phyloP scores from a whole-genome alignment of 2,329 filamentous ascomycete species.

The Phialocephala sp. region DNA sequence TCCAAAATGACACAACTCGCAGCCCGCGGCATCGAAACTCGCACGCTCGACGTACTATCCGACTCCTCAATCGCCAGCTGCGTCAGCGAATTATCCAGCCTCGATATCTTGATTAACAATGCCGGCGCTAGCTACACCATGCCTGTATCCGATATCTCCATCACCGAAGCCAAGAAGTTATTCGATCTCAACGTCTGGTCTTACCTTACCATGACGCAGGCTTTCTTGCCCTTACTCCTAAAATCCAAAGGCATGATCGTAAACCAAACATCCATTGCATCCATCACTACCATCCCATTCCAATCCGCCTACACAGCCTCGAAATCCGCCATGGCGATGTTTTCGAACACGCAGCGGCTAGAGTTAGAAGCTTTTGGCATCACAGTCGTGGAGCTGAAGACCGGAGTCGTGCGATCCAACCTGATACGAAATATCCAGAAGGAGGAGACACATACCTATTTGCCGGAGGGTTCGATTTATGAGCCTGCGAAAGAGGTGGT shows the following conservation, averaged over 20 bases:
- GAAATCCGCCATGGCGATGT: constrained; percentile 30
- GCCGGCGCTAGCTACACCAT: constrained; percentile 45
- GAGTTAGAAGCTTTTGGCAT: constrained; percentile 33
- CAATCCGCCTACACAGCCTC: constrained; percentile 31
- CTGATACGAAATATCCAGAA: constrained; percentile 15
- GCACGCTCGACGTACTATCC: constrained; percentile 48
- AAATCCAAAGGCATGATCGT: constrained; percentile 47
- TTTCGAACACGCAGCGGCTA: constrained; percentile 29
- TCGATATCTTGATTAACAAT: constrained; percentile 54
- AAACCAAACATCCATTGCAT: constrained; percentile 48
- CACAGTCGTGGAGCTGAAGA: constrained; percentile 33
- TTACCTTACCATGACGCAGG: constrained; percentile 43
- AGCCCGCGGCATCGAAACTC: constrained; percentile 40
- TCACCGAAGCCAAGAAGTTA: constrained; percentile 40
- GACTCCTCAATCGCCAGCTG: constrained; percentile 43
- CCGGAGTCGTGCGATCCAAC: constrained; percentile 26
- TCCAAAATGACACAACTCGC: constrained; percentile 41
- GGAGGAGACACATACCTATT: not conserved
- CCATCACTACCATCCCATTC: constrained; percentile 22
- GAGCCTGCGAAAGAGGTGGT: constrained; percentile 20
- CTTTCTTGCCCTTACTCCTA: constrained; percentile 42
- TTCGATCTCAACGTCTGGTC: constrained; percentile 44
- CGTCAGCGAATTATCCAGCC: constrained; percentile 28
- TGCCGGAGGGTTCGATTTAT: constrained; percentile 30
- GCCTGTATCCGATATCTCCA: constrained; percentile 42